A percentile compares a stretch with the other conserved stretches of the same genome.
phyloP scores from a whole-genome alignment of 139 green algal genomes.

The Pleodorina starrii region DNA sequence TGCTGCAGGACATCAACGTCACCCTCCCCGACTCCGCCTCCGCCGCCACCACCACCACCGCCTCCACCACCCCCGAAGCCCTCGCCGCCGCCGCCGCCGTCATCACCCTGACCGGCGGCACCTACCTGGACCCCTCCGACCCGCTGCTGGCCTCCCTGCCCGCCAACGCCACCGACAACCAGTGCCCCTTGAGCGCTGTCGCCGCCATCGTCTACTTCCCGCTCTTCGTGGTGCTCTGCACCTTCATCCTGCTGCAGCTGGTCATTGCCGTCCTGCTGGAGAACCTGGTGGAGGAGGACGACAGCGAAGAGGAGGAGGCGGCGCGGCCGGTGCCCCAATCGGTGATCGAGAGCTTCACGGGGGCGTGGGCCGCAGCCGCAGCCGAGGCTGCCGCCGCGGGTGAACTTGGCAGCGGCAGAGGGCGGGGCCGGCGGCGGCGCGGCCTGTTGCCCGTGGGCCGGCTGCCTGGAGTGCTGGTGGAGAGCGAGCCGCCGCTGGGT shows the following conservation, averaged over 20 bases:
- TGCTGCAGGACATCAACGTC: neutral
- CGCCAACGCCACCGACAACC: constrained; percentile 11
- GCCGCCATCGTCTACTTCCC: constrained; percentile 79
- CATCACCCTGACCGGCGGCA: constrained; percentile 43
- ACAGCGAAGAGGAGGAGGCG: neutral
- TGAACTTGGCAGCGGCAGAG: neutral
- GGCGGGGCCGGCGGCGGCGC: neutral
- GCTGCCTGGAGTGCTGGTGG: constrained; percentile 21
- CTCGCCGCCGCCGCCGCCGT: neutral
- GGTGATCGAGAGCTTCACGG: constrained; percentile 8
- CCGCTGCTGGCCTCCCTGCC: constrained; percentile 29
- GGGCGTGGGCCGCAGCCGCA: neutral
- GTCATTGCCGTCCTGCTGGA: constrained; percentile 69
- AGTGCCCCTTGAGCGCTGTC: constrained; percentile 54
- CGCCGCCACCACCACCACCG: neutral
- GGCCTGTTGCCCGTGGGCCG: constrained; percentile 18
- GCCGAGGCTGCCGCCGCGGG: neutral
- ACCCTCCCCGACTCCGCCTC: neutral
- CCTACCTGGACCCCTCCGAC: constrained; percentile 58
- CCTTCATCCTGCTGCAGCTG: constrained; percentile 83
- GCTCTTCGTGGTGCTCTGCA: constrained; percentile 77
- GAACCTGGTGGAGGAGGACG: constrained; percentile 24
- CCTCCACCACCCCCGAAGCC: neutral
- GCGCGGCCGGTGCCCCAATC: neutral
- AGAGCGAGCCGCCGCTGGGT: constrained; percentile 7